Evolutionary conservation across 768 basidiomycete species (phyloP).

Genomic region (Lentinula raphanica): DNA sequence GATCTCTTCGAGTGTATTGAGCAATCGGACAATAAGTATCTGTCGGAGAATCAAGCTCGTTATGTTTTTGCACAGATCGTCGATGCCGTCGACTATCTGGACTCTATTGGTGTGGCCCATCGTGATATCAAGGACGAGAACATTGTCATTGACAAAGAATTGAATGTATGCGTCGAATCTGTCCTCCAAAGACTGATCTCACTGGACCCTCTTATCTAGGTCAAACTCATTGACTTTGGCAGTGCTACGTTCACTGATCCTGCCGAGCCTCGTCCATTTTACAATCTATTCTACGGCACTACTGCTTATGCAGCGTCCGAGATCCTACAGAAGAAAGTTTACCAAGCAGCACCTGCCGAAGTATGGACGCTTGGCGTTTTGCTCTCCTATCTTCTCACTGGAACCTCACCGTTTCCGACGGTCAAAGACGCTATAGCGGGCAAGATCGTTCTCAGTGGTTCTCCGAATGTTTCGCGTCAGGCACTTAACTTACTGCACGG

Average conservation of each 20-base stretch:
- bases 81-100: constrained; percentile 76
- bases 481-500: constrained; percentile 62
- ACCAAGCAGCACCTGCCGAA: constrained; percentile 92
- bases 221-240: constrained; percentile 96
- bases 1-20: constrained; percentile 97
- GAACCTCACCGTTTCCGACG: constrained; percentile 88
- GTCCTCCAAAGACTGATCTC: neutral
- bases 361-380: constrained; percentile 96
- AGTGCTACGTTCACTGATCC: constrained; percentile 77
- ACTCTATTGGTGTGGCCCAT: constrained; percentile 82
- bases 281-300: constrained; percentile 85
- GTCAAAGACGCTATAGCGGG: constrained; percentile 75
- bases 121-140: constrained; percentile 99
- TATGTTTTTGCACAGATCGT: constrained; percentile 87
- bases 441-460: constrained; percentile 47
- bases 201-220: constrained; percentile 32
- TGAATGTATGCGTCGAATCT: constrained; percentile 48
- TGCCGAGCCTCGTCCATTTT: constrained; percentile 53
- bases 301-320: constrained; percentile 96
- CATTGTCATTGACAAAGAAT: constrained; percentile 67
- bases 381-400: constrained; percentile 90
- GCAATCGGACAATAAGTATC: constrained; percentile 70
- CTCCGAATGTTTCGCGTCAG: constrained; percentile 34
- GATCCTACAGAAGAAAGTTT: constrained; percentile 80
- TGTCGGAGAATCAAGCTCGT: constrained; percentile 73